A percentile compares a stretch with the other conserved stretches of the same genome.
phyloP scores from a whole-genome alignment of 1,284 basidiomycete species.

The Pseudozyma pruni region DNA sequence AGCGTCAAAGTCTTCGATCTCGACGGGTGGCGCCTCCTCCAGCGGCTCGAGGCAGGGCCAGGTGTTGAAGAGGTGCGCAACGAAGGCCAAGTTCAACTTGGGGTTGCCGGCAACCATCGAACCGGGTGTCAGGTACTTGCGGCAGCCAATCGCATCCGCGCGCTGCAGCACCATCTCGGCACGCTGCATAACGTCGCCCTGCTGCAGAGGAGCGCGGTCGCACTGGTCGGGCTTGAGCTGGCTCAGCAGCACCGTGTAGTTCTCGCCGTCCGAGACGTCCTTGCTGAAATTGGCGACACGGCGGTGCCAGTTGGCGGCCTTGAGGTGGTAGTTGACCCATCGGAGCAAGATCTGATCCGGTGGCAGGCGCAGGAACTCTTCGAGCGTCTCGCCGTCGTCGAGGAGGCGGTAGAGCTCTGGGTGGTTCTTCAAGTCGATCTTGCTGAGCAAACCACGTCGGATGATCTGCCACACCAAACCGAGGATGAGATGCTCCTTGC shows the following conservation, averaged over 20 bases:
- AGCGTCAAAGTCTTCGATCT: slow-evolving; percentile 96
- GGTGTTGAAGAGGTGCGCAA: slow-evolving; percentile 98
- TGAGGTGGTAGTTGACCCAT: slow-evolving; percentile 99
- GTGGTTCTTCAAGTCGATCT: slow-evolving; percentile 97
- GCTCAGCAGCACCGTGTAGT: slow-evolving; percentile 94
- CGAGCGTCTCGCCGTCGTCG: slow-evolving; percentile 95
- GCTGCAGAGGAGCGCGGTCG: slow-evolving; percentile 90
- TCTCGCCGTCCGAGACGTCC: slow-evolving; percentile 93
- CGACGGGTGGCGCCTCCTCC: slow-evolving; percentile 79
- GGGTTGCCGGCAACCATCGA: slow-evolving; percentile 93
- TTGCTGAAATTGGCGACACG: slow-evolving; percentile 93
- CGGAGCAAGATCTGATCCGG: slow-evolving; percentile 95
- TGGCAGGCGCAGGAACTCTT: slow-evolving; percentile 90
- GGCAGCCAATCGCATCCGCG: slow-evolving; percentile 90
- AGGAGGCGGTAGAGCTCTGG: slow-evolving; percentile 94
- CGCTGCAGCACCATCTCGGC: slow-evolving; percentile 93
- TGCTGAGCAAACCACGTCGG: slow-evolving; percentile 87
- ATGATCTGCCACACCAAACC: slow-evolving; percentile 99
- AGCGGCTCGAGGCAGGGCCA: slow-evolving; percentile 80
- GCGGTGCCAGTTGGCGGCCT: slow-evolving; percentile 83
- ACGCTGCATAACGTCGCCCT: slow-evolving; percentile 80
- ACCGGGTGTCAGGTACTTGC: slow-evolving; percentile 92
- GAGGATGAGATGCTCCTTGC: slow-evolving; percentile 95
- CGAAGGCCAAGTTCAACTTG: slow-evolving; percentile 97
- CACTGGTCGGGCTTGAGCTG: slow-evolving; percentile 90